A percentile compares a stretch with the other conserved stretches of the same genome.
Conservation (phyloP, 1,284 basidiomycete genomes). For the Heterobasidion irregulare region DNA sequence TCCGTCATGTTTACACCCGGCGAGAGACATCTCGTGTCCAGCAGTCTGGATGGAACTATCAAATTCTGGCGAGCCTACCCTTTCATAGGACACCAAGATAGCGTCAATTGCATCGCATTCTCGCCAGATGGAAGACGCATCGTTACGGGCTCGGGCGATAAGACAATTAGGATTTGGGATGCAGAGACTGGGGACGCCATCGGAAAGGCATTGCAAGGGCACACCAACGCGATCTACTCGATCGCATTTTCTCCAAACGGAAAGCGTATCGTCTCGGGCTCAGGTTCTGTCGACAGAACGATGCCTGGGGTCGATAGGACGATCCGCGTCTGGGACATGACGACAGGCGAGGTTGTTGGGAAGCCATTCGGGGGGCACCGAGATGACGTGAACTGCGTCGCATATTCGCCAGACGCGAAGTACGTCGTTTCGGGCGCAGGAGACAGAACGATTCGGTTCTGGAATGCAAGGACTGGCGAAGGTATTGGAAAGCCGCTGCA, state of each 20-base stretch:
- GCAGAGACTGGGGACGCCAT: background rate
- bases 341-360: background rate
- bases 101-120: slow-evolving; percentile 11
- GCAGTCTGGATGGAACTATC: no score
- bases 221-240: background rate
- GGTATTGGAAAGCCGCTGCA: background rate
- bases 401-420: background rate
- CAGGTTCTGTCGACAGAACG: background rate
- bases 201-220: background rate
- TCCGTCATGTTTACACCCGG: no score
- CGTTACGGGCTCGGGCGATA: slow-evolving; percentile 12
- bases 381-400: background rate
- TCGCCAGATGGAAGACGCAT: slow-evolving; percentile 10
- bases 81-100: background rate
- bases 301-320: background rate
- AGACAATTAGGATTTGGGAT: slow-evolving; percentile 13
- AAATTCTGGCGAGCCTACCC: no score
- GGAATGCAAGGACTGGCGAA: background rate
- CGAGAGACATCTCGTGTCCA: no score
- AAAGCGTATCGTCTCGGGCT: background rate
- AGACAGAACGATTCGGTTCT: background rate
- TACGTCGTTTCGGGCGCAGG: background rate
- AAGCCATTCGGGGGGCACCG: background rate
- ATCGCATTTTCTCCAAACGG: slow-evolving; percentile 2
- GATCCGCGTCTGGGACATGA: background rate